Base-by-base conservation (phyloP, 495 filamentous ascomycete genomes). In the Aspergillus bridgeri region DNA sequence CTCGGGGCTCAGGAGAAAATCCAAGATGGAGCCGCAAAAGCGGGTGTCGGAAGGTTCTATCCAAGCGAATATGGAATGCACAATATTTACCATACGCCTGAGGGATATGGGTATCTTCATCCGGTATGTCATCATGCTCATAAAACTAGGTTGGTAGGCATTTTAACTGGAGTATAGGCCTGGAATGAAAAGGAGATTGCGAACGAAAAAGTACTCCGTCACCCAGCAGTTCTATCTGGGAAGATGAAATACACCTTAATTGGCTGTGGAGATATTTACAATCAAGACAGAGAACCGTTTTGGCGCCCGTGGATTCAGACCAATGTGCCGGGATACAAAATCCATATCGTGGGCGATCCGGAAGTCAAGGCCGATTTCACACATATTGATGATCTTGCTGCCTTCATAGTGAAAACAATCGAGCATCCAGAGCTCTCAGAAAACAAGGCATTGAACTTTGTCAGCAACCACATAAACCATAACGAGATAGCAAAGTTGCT, bases 201-300 rank as follows among this genome's bases (percentile, higher is more conserved):
- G 51, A 62, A 48, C 29, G 46, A 54, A 7, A 17, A 27, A 24
- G 50, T 19, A 8, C 17, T 58, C n/a, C 53, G 47, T 5, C 59
- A 61, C 42, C 54, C 54, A 2, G 54, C 59, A 22, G 46, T 61
- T 8, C 23, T 9, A 3, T 33, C 20, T 3, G 60, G 60, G 11
- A 46, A 50, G 38, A 62, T 62, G 57, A 54, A 50, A 6, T 60
- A 58, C 46, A 64, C 61, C 3, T 22, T 64, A 5, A 64, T 64
- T 54, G 61, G 61, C 21, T 60, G 57, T 48, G 61, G 58, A 13
- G 61, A 64, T n/a, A 48, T 63, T 15, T 64, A 60, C 25, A 54
- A 64, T 47, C 56, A 59, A 47, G 4, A 43, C 4, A 42, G 46
- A 1, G 61, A 64, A 20, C 18, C 17, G 29, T 38, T 25, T 2